Evolutionary conservation across 768 basidiomycete species (phyloP).

Genomic region (Dacryopinax primogenitus): DNA sequence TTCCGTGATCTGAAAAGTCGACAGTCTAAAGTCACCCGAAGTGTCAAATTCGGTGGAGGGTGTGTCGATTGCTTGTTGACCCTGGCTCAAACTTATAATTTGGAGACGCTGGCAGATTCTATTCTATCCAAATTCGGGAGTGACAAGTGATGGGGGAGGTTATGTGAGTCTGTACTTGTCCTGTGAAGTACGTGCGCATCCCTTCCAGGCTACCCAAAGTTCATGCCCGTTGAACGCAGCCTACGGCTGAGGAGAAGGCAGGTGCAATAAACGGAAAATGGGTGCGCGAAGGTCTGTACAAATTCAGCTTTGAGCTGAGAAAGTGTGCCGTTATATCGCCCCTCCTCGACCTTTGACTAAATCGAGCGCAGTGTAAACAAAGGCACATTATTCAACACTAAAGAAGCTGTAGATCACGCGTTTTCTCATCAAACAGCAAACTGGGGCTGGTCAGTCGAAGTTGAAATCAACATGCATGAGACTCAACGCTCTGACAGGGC

Average conservation of each 20-base stretch:
- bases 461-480: not conserved
- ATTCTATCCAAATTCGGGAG: constrained; percentile 74
- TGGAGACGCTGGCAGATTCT: constrained; percentile 42
- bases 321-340: constrained; percentile 34
- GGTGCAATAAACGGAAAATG: constrained; percentile 56
- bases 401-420: constrained; percentile 71
- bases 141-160: constrained; percentile 32
- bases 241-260: constrained; percentile 64
- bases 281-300: constrained; percentile 74
- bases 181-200: constrained; percentile 56
- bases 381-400: constrained; percentile 43
- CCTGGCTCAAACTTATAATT: constrained; percentile 21
- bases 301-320: constrained; percentile 70
- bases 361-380: constrained; percentile 35
- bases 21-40: constrained; percentile 58
- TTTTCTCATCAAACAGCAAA: constrained; percentile 68
- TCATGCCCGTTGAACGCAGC: constrained; percentile 32
- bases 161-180: constrained; percentile 68
- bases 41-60: constrained; percentile 64
- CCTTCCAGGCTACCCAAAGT: constrained; percentile 3
- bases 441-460: constrained; percentile 57
- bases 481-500: constrained; percentile 35
- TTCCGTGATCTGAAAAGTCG: too few relatives aligned
- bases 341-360: not conserved
- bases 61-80: constrained; percentile 22